Conservation (phyloP, 2,329 filamentous ascomycete species). For the Tolypocladium ophioglossoides region DNA sequence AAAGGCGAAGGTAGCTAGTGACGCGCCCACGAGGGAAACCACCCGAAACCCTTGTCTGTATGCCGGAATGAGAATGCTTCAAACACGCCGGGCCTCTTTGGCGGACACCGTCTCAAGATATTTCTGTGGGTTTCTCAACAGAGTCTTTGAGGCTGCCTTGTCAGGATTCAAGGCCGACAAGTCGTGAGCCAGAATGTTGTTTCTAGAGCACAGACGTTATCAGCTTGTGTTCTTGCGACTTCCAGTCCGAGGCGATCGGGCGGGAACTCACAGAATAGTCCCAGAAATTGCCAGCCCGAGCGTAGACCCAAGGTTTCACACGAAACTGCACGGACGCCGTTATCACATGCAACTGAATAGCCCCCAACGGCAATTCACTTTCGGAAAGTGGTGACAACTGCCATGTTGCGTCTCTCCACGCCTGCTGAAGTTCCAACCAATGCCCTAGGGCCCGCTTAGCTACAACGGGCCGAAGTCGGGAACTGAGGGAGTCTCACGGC, state of each 20-base stretch:
- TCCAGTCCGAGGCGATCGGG: neutral
- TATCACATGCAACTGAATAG: neutral
- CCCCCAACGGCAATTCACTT: slow-evolving; percentile 19
- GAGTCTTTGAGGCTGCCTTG: slow-evolving; percentile 9
- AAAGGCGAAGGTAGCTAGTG: slow-evolving; percentile 23
- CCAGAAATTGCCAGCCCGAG: slow-evolving; percentile 28
- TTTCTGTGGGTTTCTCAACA: slow-evolving; percentile 22
- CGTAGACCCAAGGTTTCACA: slow-evolving; percentile 27
- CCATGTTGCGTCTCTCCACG: slow-evolving; percentile 37
- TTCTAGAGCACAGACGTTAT: slow-evolving; percentile 12
- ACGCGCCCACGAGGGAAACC: slow-evolving; percentile 27
- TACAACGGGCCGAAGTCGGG: neutral
- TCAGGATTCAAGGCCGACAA: slow-evolving; percentile 16
- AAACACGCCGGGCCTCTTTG: slow-evolving; percentile 17
- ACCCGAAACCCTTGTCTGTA: slow-evolving; percentile 25
- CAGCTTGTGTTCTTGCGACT: neutral
- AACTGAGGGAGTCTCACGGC: slow-evolving; percentile 21
- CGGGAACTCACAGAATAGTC: slow-evolving; percentile 22
- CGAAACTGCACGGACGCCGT: slow-evolving; percentile 17
- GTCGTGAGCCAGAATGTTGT: slow-evolving; percentile 23
- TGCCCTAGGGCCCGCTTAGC: slow-evolving; percentile 15
- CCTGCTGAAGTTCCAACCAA: slow-evolving; percentile 45
- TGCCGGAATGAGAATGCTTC: slow-evolving; percentile 21
- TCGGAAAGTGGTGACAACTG: slow-evolving; percentile 31
- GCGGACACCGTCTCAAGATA: slow-evolving; percentile 17